phyloP scores from a whole-genome alignment of 2,329 filamentous ascomycete species.

The Colletotrichum zoysiae region DNA sequence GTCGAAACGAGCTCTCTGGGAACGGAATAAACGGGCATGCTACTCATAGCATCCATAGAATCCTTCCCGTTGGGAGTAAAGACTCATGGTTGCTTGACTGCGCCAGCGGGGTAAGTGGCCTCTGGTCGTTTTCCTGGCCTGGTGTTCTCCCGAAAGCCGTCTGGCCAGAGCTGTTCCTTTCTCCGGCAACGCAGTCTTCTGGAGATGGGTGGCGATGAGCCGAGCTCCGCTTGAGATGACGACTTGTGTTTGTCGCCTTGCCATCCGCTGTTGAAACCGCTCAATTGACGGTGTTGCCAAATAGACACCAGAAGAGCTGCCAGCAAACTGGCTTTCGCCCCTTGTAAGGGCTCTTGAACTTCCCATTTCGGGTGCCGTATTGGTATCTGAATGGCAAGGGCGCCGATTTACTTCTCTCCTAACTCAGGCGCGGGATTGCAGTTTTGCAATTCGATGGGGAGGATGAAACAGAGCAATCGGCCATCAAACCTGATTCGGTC shows the following conservation, averaged over 20 bases:
- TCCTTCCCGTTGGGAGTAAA: background rate
- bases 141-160: background rate
- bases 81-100: constrained; percentile 1
- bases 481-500: background rate
- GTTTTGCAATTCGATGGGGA: background rate
- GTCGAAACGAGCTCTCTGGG: constrained; percentile 58
- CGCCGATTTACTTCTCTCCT: background rate
- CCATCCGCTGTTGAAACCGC: constrained; percentile 57
- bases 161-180: background rate
- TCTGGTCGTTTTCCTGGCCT: background rate
- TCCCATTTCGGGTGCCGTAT: constrained; percentile 33
- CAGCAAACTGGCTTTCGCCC: constrained; percentile 62
- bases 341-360: constrained; percentile 39
- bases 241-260: constrained; percentile 42
- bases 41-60: constrained; percentile 9
- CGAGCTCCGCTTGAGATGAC: background rate
- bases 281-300: constrained; percentile 65
- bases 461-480: background rate
- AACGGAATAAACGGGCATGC: constrained; percentile 17
- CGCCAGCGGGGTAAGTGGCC: background rate
- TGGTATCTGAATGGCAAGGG: too few species aligned
- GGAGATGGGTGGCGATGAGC: constrained; percentile 22
- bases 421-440: background rate
- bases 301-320: constrained; percentile 65
- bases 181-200: constrained; percentile 39